These are phyloP conservation scores for Acacia concinna DNA, from an alignment of 331 rosid species.

Conservation along the genomic window DNA sequence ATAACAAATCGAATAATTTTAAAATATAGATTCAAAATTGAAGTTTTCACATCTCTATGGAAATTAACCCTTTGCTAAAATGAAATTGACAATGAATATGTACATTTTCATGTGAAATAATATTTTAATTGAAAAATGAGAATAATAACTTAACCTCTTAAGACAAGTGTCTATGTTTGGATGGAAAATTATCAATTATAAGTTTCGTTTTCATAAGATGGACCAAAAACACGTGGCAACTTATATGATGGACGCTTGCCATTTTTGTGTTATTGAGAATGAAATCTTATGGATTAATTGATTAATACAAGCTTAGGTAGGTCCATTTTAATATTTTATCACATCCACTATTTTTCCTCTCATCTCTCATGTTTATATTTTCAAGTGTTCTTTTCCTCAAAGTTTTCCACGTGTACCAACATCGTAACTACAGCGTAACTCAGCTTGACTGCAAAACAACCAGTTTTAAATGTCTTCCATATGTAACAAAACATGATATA, in stretches of 20 bases:
- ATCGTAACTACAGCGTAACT: background rate
- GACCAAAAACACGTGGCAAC: background rate
- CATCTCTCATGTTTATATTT: background rate
- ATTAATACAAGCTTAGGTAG: background rate
- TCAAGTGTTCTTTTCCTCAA: background rate
- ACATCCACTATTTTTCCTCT: background rate
- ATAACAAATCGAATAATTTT: no score
- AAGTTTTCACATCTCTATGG: no score
- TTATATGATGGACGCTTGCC: background rate
- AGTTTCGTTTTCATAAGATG: background rate
- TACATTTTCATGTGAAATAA: background rate
- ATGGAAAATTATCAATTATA: background rate
- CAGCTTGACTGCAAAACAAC: background rate
- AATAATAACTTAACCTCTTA: background rate
- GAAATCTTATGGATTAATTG: background rate
- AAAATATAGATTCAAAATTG: no score
- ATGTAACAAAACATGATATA: no score
- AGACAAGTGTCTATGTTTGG: background rate
- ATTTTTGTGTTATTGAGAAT: background rate
- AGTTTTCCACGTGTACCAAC: background rate
- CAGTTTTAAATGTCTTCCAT: background rate
- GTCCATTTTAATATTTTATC: background rate
- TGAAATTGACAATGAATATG: background rate
- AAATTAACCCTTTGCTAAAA: no score
- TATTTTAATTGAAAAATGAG: background rate